Evolutionary conservation across 2,329 filamentous ascomycete genomes (phyloP).

Genomic region (Aureobasidium leucospermi): DNA sequence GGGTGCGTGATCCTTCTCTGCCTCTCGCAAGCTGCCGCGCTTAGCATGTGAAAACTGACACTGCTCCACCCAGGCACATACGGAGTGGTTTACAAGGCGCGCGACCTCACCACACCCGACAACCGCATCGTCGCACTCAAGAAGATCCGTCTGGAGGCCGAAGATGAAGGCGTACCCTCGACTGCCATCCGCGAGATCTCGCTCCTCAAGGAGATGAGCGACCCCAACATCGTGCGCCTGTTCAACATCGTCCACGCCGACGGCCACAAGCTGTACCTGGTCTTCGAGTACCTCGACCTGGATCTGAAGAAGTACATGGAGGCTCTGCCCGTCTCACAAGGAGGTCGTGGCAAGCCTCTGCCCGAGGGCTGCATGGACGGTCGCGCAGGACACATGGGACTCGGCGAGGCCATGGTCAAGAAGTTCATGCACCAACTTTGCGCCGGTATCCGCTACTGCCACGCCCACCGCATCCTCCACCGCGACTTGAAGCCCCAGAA

Average conservation of each 20-base stretch:
- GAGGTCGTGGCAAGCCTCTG: constrained; percentile 75
- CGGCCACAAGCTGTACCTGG: constrained; percentile 88
- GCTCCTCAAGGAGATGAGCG: constrained; percentile 87
- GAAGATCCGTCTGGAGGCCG: constrained; percentile 90
- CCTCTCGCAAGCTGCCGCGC: not conserved
- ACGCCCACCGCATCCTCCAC: constrained; percentile 95
- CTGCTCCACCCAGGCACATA: constrained; percentile 63
- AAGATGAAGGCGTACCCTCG: constrained; percentile 88
- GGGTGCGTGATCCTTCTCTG: constrained; percentile 49
- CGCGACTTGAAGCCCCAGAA: constrained; percentile 96
- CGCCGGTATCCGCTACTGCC: constrained; percentile 93
- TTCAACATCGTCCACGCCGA: constrained; percentile 92
- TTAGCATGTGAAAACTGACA: not conserved
- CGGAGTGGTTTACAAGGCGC: constrained; percentile 90
- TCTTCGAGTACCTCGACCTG: constrained; percentile 84
- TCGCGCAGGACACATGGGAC: constrained; percentile 57
- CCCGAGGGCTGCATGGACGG: constrained; percentile 62
- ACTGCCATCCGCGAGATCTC: constrained; percentile 94
- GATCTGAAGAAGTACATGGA: constrained; percentile 98
- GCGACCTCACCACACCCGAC: constrained; percentile 71
- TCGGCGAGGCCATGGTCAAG: constrained; percentile 74
- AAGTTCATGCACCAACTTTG: constrained; percentile 90
- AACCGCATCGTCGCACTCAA: constrained; percentile 81
- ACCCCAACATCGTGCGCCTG: constrained; percentile 81
- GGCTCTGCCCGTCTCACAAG: constrained; percentile 73